Evolutionary conservation across 257 asterid genomes (phyloP).

Genomic region (Solanum chiquidenum): DNA sequence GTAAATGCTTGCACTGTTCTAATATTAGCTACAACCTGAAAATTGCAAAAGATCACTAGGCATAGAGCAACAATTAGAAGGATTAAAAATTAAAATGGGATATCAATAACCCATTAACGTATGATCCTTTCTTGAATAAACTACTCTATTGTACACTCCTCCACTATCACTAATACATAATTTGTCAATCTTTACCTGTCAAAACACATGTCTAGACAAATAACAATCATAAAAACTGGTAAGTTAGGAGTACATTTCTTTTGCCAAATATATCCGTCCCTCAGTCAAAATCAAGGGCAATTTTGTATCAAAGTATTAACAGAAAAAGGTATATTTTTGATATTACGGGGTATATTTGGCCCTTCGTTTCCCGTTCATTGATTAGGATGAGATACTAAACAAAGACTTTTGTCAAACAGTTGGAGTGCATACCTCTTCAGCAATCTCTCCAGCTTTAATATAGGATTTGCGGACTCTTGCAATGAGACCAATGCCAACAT

Average conservation of each 20-base stretch:
- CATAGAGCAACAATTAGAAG: background rate
- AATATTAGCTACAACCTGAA: constrained; percentile 78
- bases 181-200: background rate
- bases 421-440: constrained; percentile 63
- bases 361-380: background rate
- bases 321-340: background rate
- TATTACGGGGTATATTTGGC: background rate
- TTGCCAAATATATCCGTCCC: background rate
- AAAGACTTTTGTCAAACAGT: background rate
- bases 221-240: background rate
- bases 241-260: background rate
- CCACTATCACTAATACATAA: background rate
- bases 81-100: background rate
- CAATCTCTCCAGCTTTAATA: constrained; percentile 87
- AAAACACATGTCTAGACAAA: background rate
- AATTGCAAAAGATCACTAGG: background rate
- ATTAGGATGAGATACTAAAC: background rate
- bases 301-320: background rate
- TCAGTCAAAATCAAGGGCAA: background rate
- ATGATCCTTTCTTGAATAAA: background rate
- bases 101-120: background rate
- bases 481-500: constrained; percentile 72
- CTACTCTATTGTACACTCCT: background rate
- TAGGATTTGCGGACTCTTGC: constrained; percentile 83
- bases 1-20: constrained; percentile 95